Conservation (phyloP, 2,329 filamentous ascomycete species). For the Byssothecium circinans region DNA sequence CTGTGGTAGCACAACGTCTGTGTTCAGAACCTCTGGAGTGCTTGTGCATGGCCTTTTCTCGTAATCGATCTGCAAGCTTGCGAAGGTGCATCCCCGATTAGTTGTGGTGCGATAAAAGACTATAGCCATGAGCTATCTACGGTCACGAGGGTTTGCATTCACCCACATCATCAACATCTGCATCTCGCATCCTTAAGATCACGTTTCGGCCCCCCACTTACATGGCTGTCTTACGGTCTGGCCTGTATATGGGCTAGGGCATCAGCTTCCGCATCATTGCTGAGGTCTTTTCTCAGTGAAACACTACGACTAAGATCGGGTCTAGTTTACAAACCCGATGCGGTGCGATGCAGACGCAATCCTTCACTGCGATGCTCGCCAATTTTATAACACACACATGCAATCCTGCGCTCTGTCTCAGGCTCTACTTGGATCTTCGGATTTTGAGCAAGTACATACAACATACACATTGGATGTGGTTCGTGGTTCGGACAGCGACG, state of each 20-base stretch:
- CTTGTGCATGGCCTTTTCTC: too few species aligned
- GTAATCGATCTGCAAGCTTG: too few species aligned
- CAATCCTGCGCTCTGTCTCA: not conserved
- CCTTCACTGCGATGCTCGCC: not conserved
- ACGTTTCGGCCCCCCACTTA: not conserved
- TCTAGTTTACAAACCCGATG: not conserved
- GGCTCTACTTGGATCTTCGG: not conserved
- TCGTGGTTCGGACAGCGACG: conserved; percentile 10
- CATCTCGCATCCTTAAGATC: not conserved
- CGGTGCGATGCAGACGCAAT: not conserved
- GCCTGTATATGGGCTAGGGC: not conserved
- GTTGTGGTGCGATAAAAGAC: too few species aligned
- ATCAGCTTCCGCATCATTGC: not conserved
- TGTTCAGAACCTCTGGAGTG: not conserved
- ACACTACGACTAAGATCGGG: not conserved
- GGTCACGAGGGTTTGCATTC: too few species aligned
- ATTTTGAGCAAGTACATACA: not conserved
- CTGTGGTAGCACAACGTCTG: not conserved
- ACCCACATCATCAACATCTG: too few species aligned
- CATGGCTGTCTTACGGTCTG: not conserved
- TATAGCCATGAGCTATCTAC: too few species aligned
- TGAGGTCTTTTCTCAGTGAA: not conserved
- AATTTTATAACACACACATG: not conserved
- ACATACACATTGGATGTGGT: not conserved
- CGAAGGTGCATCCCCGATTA: too few species aligned